These are phyloP conservation scores for Aureobasidium namibiae DNA, from an alignment of 2,329 filamentous ascomycete species.

Conservation along the genomic window DNA sequence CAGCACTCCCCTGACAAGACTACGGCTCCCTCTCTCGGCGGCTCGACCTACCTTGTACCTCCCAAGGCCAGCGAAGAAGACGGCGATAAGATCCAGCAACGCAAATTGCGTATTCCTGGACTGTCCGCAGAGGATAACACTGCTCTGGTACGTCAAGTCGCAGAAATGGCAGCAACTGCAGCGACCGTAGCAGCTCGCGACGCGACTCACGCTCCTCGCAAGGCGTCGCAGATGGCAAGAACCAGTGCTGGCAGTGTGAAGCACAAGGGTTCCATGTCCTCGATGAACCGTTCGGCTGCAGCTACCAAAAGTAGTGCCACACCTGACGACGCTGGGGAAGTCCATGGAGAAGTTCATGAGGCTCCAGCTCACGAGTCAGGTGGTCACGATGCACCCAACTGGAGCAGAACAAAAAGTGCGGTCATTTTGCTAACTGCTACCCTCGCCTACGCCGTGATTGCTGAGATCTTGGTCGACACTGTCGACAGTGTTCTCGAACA, in stretches of 20 bases:
- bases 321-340: conserved; percentile 29
- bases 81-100: conserved; percentile 29
- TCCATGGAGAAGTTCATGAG: conserved; percentile 31
- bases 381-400: conserved; percentile 97
- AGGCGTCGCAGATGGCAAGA: conserved; percentile 36
- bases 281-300: neutral
- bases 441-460: conserved; percentile 88
- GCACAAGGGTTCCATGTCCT: conserved; percentile 21
- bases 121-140: conserved; percentile 77
- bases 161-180: conserved; percentile 87
- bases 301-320: conserved; percentile 18
- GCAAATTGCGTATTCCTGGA: conserved; percentile 45
- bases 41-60: conserved; percentile 58
- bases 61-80: conserved; percentile 52
- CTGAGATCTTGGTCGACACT: conserved; percentile 92
- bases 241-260: conserved; percentile 15
- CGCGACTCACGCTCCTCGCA: conserved; percentile 48
- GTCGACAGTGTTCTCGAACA: conserved; percentile 93
- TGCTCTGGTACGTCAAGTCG: conserved; percentile 73
- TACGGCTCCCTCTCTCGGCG: conserved; percentile 14
- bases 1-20: conserved; percentile 23
- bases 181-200: conserved; percentile 81
- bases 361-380: conserved; percentile 48
- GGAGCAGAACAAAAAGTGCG: conserved; percentile 85
- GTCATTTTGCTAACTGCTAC: conserved; percentile 85